Conservation (phyloP, 2,329 filamentous ascomycete genomes). For the Xylaria hypoxylon region DNA sequence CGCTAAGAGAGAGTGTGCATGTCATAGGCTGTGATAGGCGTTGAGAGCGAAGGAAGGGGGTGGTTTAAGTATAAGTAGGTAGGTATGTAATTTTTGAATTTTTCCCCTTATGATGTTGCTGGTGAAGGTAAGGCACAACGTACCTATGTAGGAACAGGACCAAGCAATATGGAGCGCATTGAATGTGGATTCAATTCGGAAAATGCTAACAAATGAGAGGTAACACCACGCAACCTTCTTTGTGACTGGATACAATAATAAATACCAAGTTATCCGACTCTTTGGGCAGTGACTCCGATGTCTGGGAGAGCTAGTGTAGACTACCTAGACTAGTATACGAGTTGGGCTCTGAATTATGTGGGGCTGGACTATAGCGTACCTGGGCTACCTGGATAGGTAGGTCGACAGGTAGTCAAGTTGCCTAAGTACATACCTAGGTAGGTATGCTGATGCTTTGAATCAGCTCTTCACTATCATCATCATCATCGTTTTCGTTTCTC, state of each 20-base stretch:
- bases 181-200: slow-evolving; percentile 11
- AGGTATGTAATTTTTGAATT: background rate
- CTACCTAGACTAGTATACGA: background rate
- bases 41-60: background rate
- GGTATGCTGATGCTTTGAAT: background rate
- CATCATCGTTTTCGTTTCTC: background rate
- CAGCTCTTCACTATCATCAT: background rate
- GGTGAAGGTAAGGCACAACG: background rate
- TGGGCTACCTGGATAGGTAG: background rate
- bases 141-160: slow-evolving; percentile 23
- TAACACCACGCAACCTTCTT: background rate
- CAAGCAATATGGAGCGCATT: slow-evolving; percentile 14
- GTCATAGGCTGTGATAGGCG: slow-evolving; percentile 8
- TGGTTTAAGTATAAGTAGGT: slow-evolving; percentile 17
- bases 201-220: slow-evolving; percentile 20
- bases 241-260: slow-evolving; percentile 26
- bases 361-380: slow-evolving; percentile 3
- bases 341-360: slow-evolving; percentile 34
- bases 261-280: slow-evolving; percentile 22
- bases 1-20: slow-evolving; percentile 13
- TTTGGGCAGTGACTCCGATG: slow-evolving; percentile 6
- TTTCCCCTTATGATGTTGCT: background rate
- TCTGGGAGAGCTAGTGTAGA: no score
- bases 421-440: no score
- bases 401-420: no score